Percentiles rank a stretch among this genome's conserved stretches.
Conservation (phyloP, 208 protist species). For the Giardia duodenalis region DNA sequence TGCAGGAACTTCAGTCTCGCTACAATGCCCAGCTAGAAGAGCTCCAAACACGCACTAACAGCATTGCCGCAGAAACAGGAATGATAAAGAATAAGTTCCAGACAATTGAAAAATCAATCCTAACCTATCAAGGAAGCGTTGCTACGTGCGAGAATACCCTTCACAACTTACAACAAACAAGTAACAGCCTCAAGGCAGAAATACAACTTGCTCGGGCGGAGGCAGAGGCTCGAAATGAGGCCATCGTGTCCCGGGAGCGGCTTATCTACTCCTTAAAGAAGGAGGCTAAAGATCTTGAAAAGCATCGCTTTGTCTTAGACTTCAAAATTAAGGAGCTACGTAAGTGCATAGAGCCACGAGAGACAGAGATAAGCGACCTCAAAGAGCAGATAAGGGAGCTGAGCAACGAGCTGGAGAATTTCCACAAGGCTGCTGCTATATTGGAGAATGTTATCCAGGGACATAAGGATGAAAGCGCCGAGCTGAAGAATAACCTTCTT, state of each 20-base stretch:
- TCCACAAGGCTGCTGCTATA: neutral
- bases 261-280: neutral
- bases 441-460: neutral
- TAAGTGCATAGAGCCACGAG: conserved; percentile 24
- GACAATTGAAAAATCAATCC: conserved; percentile 6
- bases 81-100: conserved; percentile 30
- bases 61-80: neutral
- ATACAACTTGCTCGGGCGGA: neutral
- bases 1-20: neutral
- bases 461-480: neutral
- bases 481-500: neutral
- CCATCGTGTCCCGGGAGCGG: neutral
- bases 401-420: conserved; percentile 27
- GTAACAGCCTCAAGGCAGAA: neutral
- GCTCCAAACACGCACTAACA: neutral
- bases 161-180: neutral
- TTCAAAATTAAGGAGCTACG: conserved; percentile 23
- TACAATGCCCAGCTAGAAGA: neutral
- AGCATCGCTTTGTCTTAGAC: conserved; percentile 29
- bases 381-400: neutral
- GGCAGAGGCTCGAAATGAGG: neutral
- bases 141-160: conserved; percentile 21
- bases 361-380: conserved; percentile 13
- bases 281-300: conserved; percentile 25
- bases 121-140: neutral